These are phyloP conservation scores for Xylaria grammica DNA, from an alignment of 495 filamentous ascomycete genomes.

Conservation along the genomic window DNA sequence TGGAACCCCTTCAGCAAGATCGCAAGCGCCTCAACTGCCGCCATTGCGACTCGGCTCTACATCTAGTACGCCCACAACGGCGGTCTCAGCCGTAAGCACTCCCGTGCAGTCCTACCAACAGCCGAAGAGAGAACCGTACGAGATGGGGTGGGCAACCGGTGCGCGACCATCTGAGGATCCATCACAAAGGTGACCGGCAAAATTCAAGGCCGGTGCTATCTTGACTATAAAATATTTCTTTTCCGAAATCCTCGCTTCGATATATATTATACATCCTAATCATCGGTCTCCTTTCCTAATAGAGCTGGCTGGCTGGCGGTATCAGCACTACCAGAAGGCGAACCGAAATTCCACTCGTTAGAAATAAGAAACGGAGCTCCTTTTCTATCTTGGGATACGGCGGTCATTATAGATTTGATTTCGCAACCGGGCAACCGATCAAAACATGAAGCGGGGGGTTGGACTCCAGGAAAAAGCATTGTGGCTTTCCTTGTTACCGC, in stretches of 20 bases:
- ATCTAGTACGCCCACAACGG: slow-evolving; percentile 36
- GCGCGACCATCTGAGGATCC: slow-evolving; percentile 36
- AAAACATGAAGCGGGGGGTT: slow-evolving; percentile 17
- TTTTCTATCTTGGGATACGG: slow-evolving; percentile 12
- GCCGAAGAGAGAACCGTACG: slow-evolving; percentile 42
- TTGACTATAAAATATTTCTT: not conserved
- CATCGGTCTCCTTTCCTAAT: not conserved
- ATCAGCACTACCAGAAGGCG: not conserved
- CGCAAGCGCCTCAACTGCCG: slow-evolving; percentile 47
- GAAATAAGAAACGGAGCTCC: slow-evolving; percentile 18
- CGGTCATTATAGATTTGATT: slow-evolving; percentile 23
- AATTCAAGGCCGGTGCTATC: not conserved
- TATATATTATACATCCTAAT: slow-evolving; percentile 2
- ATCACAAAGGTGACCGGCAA: slow-evolving; percentile 6
- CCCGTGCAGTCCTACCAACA: slow-evolving; percentile 36
- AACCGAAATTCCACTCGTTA: slow-evolving; percentile 5
- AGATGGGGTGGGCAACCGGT: slow-evolving; percentile 53
- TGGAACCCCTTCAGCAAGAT: slow-evolving; percentile 44
- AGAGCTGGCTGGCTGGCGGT: not conserved
- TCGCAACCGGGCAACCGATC: slow-evolving; percentile 14
- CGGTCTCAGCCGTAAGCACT: slow-evolving; percentile 31
- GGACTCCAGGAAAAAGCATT: slow-evolving; percentile 19
- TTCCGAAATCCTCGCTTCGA: not conserved
- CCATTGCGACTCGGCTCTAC: slow-evolving; percentile 50
- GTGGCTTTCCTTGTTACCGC: slow-evolving; percentile 11